These are phyloP conservation scores for Vitis hybrid DNA, from an alignment of 177 flowering plant species.

Conservation along the genomic window DNA sequence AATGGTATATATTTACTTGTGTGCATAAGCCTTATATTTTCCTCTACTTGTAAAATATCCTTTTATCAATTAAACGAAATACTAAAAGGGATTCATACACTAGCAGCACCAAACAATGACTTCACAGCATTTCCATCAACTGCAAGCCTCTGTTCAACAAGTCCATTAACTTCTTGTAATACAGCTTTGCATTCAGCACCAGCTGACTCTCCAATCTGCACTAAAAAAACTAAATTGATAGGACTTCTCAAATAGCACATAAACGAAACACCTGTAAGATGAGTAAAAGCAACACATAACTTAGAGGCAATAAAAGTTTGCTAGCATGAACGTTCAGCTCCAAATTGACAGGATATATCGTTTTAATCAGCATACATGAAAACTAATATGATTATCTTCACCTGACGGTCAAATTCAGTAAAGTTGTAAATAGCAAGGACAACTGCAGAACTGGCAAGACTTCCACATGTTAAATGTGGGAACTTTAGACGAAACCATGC, in stretches of 20 bases:
- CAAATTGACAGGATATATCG: neutral
- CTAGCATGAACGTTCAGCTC: neutral
- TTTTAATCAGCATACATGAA: neutral
- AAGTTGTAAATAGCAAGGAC: conserved; percentile 82
- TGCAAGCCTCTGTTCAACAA: conserved; percentile 67
- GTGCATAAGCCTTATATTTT: too few relatives aligned
- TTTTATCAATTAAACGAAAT: too few relatives aligned
- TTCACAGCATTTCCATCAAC: conserved; percentile 54
- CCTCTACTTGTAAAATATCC: too few relatives aligned
- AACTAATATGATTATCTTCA: conserved; percentile 8
- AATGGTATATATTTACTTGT: too few relatives aligned
- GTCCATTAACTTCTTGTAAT: conserved; percentile 72
- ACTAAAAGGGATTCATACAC: conserved; percentile 40
- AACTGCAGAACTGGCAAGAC: conserved; percentile 98
- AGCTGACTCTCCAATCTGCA: conserved; percentile 90
- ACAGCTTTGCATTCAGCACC: conserved; percentile 88
- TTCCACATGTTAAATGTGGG: conserved; percentile 95
- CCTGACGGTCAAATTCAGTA: conserved; percentile 92
- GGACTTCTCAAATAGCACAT: neutral
- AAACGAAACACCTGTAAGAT: neutral
- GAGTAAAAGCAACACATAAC: neutral
- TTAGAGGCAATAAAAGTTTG: neutral
- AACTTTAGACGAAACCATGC: conserved; percentile 98
- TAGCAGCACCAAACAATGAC: conserved; percentile 66
- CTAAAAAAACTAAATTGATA: conserved; percentile 14